Conservation (phyloP, 306 rosid genomes). For the Alnus rubra region DNA sequence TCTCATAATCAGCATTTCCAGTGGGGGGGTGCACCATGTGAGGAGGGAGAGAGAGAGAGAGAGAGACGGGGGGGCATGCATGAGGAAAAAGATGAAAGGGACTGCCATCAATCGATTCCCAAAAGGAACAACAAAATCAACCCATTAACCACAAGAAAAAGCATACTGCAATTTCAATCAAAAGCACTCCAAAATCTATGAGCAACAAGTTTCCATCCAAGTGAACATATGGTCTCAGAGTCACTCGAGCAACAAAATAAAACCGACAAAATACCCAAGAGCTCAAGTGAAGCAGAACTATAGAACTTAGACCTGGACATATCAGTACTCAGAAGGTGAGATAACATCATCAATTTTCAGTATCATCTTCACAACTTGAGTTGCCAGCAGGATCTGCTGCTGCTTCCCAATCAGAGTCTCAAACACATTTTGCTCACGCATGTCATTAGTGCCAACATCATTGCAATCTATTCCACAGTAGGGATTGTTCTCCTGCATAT, state of each 20-base stretch:
- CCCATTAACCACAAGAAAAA: constrained; percentile 17
- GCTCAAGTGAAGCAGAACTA: constrained; percentile 12
- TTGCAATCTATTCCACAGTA: constrained; percentile 90
- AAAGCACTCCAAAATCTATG: constrained; percentile 43
- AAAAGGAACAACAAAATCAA: constrained; percentile 10
- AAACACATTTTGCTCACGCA: constrained; percentile 85
- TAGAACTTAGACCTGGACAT: constrained; percentile 6
- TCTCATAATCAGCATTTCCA: not conserved
- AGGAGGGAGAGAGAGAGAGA: not conserved
- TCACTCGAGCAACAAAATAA: constrained; percentile 28
- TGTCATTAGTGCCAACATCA: constrained; percentile 87
- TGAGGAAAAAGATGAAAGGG: not conserved
- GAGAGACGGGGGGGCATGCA: not conserved
- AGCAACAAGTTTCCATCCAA: constrained; percentile 29
- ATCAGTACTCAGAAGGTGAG: constrained; percentile 65
- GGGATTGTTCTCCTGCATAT: constrained; percentile 70
- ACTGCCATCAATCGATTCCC: not conserved
- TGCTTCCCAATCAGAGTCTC: constrained; percentile 96
- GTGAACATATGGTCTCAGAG: constrained; percentile 17
- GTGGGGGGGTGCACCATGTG: not conserved
- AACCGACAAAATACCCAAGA: constrained; percentile 20
- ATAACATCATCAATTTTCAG: constrained; percentile 94
- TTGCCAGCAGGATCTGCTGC: constrained; percentile 89
- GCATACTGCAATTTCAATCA: constrained; percentile 31
- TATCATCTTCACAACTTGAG: constrained; percentile 98